Evolutionary conservation across 1,284 basidiomycete genomes (phyloP), one percentile per base, ranked within the genome.

Genomic region (Heterobasidion parviporum): DNA sequence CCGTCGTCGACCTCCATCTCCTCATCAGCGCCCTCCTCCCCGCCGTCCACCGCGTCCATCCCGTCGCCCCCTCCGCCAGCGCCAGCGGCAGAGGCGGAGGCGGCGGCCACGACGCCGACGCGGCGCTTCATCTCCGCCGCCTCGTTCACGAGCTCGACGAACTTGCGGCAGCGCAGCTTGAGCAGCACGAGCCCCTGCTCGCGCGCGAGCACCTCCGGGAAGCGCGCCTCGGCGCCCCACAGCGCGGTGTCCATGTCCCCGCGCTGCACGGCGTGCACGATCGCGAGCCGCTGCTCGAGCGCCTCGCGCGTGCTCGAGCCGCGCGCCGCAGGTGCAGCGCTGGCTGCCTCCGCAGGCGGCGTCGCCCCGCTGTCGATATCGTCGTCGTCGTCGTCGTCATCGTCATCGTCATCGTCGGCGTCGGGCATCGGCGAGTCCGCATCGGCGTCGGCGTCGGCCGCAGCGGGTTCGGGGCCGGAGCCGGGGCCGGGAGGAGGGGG

Each of bases 211-310:
- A 87, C 87, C 8, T 68, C 64, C 2, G 86, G 81, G 65, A 85
- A 83, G 57, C 82, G 73, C 49, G 68, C 70, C 57, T 71, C 70
- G 6, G 81, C 79, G 58, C 81, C 75, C 3, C 70, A 62, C 8
- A 92, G 71, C n/a, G 87, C 88, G 10, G 71, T 71, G 60, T 91
- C 89, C 50, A 92, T 78, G 60, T 91, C 79, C n/a, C 89, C 89
- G 3, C 70, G 67, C 36, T 81, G 72, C 5, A 92, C 80, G 3
- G 82, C 79, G 59, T 81, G 79, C 54, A 90, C 82, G 55, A 90
- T 84, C 52, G 73, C 74, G 36, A 86, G 85, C n/a, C 89, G 81
- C 15, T 38, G 57, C 56, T 38, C 59, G 53, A 54, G 62, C 55
- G 60, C 63, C 68, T 70, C 68, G n/a, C 76, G 74, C 72, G 79